phyloP scores from a whole-genome alignment of 768 basidiomycete genomes.

The Trametes maxima region DNA sequence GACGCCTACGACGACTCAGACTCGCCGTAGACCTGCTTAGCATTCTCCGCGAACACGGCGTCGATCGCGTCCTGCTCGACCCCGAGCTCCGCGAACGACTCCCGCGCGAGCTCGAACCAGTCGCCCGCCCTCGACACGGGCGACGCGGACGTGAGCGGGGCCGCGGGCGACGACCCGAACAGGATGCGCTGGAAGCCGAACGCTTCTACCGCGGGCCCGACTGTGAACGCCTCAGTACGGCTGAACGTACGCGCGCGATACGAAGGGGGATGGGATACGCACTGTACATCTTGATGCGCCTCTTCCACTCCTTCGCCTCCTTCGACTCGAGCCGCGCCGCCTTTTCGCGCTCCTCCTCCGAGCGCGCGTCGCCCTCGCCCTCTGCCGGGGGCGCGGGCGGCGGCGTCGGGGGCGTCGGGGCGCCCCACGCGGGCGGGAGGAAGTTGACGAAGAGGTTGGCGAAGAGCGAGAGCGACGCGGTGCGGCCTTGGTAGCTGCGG shows the following conservation, averaged over 20 bases:
- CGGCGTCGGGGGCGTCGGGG: slow-evolving; percentile 52
- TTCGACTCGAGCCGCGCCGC: slow-evolving; percentile 31
- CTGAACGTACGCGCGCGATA: neutral
- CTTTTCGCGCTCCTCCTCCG: slow-evolving; percentile 33
- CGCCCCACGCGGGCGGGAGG: slow-evolving; percentile 75
- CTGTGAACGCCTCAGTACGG: slow-evolving; percentile 49
- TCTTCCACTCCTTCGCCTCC: slow-evolving; percentile 60
- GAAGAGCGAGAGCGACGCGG: slow-evolving; percentile 73
- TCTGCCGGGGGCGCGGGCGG: slow-evolving; percentile 23
- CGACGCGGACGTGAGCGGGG: slow-evolving; percentile 34
- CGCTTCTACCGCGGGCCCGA: slow-evolving; percentile 81
- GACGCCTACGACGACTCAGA: slow-evolving; percentile 1
- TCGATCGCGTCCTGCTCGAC: slow-evolving; percentile 78
- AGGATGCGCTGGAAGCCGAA: slow-evolving; percentile 84
- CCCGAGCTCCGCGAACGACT: slow-evolving; percentile 76
- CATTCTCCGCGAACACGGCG: slow-evolving; percentile 66
- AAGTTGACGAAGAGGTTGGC: slow-evolving; percentile 75
- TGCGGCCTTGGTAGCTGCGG: slow-evolving; percentile 68
- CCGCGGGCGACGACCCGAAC: slow-evolving; percentile 75
- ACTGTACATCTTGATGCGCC: slow-evolving; percentile 86
- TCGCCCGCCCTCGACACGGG: slow-evolving; percentile 56
- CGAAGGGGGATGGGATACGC: slow-evolving; percentile 39
- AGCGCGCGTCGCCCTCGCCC: neutral
- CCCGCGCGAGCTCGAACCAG: slow-evolving; percentile 84
- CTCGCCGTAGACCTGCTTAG: slow-evolving; percentile 44